Evolutionary conservation across 2,329 filamentous ascomycete genomes (phyloP).

Genomic region (Sordariomycetes sp.): DNA sequence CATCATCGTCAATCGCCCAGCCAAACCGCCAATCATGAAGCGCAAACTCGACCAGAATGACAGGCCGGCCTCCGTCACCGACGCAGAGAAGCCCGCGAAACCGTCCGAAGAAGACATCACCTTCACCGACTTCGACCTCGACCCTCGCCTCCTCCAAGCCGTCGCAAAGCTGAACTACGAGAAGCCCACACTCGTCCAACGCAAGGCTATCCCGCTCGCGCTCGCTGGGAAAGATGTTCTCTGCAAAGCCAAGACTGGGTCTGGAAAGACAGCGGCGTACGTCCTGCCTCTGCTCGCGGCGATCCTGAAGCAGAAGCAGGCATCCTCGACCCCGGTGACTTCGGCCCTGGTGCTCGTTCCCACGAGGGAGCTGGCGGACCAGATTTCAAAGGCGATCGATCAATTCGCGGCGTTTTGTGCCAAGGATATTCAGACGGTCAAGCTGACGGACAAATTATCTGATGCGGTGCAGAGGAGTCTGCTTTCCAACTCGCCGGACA

Average conservation of each 20-base stretch:
- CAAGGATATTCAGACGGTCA: slow-evolving; percentile 73
- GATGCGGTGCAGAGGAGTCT: slow-evolving; percentile 82
- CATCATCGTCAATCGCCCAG: neutral
- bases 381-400: slow-evolving; percentile 73
- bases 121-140: slow-evolving; percentile 73
- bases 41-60: slow-evolving; percentile 51
- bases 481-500: slow-evolving; percentile 75
- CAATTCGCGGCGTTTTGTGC: slow-evolving; percentile 74
- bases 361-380: slow-evolving; percentile 86
- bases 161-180: slow-evolving; percentile 77
- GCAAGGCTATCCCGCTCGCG: slow-evolving; percentile 77
- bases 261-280: slow-evolving; percentile 96
- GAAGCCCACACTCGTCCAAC: slow-evolving; percentile 81
- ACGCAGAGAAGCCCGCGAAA: slow-evolving; percentile 16
- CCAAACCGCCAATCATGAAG: slow-evolving; percentile 48
- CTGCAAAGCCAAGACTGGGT: slow-evolving; percentile 88
- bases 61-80: slow-evolving; percentile 27
- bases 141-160: slow-evolving; percentile 77
- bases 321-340: slow-evolving; percentile 42
- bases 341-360: slow-evolving; percentile 86
- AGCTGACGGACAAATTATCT: slow-evolving; percentile 83
- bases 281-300: slow-evolving; percentile 79
- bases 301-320: slow-evolving; percentile 70
- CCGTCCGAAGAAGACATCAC: slow-evolving; percentile 29
- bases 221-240: slow-evolving; percentile 83